phyloP scores from a whole-genome alignment of 805 yeast species.

The Candida loeiensis region DNA sequence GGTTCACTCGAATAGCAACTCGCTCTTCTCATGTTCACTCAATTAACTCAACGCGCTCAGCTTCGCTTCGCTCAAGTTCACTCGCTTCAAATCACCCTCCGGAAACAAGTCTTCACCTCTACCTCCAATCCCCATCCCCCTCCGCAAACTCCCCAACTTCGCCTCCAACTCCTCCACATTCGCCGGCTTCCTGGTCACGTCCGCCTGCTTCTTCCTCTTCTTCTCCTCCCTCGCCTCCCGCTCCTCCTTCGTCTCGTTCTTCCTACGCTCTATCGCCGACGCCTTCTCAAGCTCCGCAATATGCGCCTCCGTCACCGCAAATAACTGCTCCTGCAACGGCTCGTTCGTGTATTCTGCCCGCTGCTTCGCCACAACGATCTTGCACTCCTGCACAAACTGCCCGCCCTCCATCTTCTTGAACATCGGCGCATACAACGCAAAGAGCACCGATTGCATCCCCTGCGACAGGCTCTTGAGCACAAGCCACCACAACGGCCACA shows the following conservation, averaged over 20 bases:
- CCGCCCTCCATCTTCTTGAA: constrained; percentile 62
- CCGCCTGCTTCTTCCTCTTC: constrained; percentile 15
- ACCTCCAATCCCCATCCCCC: constrained; percentile 8
- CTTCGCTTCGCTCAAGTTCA: neutral
- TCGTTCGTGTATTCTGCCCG: constrained; percentile 63
- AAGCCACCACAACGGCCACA: constrained; percentile 82
- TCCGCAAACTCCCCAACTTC: constrained; percentile 29
- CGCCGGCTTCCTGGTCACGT: constrained; percentile 32
- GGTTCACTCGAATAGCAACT: too few species aligned
- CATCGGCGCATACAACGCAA: constrained; percentile 69
- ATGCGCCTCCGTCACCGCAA: constrained; percentile 54
- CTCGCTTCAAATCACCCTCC: constrained; percentile 1
- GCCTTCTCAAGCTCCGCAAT: constrained; percentile 64
- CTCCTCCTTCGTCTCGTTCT: constrained; percentile 19
- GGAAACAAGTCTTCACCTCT: constrained; percentile 2
- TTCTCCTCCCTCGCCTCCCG: constrained; percentile 17
- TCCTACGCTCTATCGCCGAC: constrained; percentile 66
- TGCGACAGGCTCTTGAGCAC: constrained; percentile 69
- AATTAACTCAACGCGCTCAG: too few species aligned
- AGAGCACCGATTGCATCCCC: constrained; percentile 77
- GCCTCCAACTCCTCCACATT: constrained; percentile 34
- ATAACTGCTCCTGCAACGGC: constrained; percentile 58
- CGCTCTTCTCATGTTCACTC: neutral
- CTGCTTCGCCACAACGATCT: constrained; percentile 41
- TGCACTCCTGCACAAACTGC: constrained; percentile 70